Evolutionary conservation across 441 rosid species (phyloP).

Genomic region (Adansonia gregorii): DNA sequence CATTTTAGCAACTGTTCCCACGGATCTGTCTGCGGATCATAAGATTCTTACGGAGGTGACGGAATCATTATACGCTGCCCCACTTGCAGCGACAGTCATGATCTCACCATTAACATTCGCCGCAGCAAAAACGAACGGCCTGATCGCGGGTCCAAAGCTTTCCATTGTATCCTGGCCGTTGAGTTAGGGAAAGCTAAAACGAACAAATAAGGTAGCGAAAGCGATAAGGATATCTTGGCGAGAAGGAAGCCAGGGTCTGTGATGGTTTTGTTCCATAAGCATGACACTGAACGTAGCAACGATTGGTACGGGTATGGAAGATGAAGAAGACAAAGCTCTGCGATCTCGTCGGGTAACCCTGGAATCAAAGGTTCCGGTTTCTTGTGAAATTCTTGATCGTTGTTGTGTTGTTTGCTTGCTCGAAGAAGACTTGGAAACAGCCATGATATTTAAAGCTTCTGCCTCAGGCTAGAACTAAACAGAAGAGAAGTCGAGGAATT

Average conservation of each 20-base stretch:
- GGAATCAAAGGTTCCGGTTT: conserved; percentile 57
- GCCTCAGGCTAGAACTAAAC: not conserved
- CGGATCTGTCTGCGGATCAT: conserved; percentile 46
- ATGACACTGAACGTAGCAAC: conserved; percentile 60
- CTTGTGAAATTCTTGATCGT: conserved; percentile 20
- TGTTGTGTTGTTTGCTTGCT: conserved; percentile 9
- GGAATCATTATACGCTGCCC: conserved; percentile 34
- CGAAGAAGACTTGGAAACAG: conserved; percentile 18
- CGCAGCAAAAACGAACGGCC: conserved; percentile 65
- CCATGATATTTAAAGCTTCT: conserved; percentile 21
- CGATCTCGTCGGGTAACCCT: conserved; percentile 68
- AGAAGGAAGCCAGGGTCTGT: conserved; percentile 48
- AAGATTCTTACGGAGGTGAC: conserved; percentile 54
- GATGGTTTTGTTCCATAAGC: conserved; percentile 64
- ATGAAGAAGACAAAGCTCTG: conserved; percentile 63
- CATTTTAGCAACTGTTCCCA: conserved; percentile 50
- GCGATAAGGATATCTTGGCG: conserved; percentile 50
- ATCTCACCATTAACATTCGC: conserved; percentile 49
- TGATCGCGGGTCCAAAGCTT: conserved; percentile 59
- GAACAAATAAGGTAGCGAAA: conserved; percentile 55
- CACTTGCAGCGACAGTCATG: conserved; percentile 62
- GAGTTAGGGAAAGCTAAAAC: conserved; percentile 64
- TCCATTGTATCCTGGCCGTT: conserved; percentile 69
- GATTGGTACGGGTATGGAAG: conserved; percentile 68
- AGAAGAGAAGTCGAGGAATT: not conserved